Conservation (phyloP, 2,329 filamentous ascomycete species). For the Sclerotinia nivalis region DNA sequence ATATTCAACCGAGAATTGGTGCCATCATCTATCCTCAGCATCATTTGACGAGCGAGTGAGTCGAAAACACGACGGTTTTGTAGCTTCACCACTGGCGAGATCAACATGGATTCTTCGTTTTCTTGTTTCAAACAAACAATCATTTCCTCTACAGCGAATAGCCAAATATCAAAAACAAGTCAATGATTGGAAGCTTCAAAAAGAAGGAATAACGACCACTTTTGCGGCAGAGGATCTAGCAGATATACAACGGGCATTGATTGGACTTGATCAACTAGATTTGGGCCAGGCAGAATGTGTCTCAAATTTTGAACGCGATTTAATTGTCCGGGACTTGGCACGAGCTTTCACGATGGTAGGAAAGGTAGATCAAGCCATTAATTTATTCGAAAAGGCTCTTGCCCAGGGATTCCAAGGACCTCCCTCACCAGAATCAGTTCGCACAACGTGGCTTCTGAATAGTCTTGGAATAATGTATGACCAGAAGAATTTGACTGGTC, state of each 20-base stretch:
- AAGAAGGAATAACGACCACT: neutral
- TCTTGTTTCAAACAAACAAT: conserved; percentile 10
- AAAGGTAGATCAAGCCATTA: conserved; percentile 12
- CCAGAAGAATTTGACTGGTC: neutral
- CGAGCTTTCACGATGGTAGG: conserved; percentile 21
- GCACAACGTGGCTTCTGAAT: conserved; percentile 17
- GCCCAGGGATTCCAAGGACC: neutral
- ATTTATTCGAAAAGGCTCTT: conserved; percentile 9
- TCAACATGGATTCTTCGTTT: conserved; percentile 22
- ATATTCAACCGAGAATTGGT: conserved; percentile 22
- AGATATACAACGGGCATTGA: conserved; percentile 21
- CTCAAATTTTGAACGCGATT: conserved; percentile 18
- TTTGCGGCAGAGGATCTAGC: conserved; percentile 19
- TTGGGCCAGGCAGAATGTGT: neutral
- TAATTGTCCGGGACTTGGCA: conserved; percentile 16
- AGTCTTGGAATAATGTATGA: conserved; percentile 23
- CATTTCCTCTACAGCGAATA: conserved; percentile 18
- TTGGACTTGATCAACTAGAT: conserved; percentile 5
- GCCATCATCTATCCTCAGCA: conserved; percentile 16
- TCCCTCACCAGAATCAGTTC: neutral
- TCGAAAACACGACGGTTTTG: conserved; percentile 3
- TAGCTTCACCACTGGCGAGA: neutral
- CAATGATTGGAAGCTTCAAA: neutral
- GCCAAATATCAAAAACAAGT: conserved; percentile 22
- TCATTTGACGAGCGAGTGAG: neutral